A percentile compares a stretch with the other conserved stretches of the same genome.
Conservation (phyloP, 2,329 filamentous ascomycete genomes). For the Cercospora sp. region DNA sequence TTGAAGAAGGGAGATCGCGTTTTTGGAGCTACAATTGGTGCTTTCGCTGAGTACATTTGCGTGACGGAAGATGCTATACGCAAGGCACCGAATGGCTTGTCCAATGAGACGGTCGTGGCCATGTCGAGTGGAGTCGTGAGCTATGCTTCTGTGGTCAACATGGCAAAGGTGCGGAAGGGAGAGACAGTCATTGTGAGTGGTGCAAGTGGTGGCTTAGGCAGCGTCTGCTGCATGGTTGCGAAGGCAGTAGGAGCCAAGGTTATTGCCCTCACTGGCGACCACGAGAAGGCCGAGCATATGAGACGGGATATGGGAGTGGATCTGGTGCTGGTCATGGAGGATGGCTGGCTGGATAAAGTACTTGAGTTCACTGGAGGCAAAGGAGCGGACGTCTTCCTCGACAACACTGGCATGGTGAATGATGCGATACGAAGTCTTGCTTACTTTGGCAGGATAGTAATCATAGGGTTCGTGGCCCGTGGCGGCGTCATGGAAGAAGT, state of each 20-base stretch:
- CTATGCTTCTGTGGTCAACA: conserved; percentile 52
- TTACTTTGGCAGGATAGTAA: conserved; percentile 56
- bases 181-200: conserved; percentile 58
- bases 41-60: conserved; percentile 56
- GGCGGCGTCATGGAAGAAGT: conserved; percentile 57
- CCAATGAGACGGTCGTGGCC: conserved; percentile 53
- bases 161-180: conserved; percentile 46
- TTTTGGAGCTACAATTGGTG: conserved; percentile 55
- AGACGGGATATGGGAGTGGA: conserved; percentile 35
- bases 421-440: conserved; percentile 57
- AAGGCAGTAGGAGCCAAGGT: conserved; percentile 56
- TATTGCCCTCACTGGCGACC: conserved; percentile 54
- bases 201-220: conserved; percentile 57
- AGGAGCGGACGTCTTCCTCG: conserved; percentile 60
- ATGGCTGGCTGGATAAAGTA: conserved; percentile 56
- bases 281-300: conserved; percentile 46
- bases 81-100: conserved; percentile 50
- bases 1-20: conserved; percentile 54
- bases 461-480: conserved; percentile 61
- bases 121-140: conserved; percentile 57
- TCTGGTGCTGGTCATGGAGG: conserved; percentile 45
- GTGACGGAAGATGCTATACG: conserved; percentile 46
- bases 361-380: conserved; percentile 49
- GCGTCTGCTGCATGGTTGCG: conserved; percentile 59
- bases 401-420: conserved; percentile 59